phyloP scores from a whole-genome alignment of 345 rosid species.

The Citrus medica region DNA sequence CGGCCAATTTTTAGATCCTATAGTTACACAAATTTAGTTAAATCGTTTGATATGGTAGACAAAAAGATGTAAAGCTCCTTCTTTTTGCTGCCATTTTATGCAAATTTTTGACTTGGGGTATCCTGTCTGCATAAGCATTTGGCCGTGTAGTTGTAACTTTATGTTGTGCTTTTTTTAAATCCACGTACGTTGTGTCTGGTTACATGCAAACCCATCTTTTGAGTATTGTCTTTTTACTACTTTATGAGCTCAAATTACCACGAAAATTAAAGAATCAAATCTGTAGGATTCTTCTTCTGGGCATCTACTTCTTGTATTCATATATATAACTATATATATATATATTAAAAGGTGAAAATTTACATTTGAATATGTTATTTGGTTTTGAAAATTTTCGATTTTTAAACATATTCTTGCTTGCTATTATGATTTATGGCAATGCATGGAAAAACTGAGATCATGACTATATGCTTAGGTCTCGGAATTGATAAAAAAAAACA shows the following conservation, averaged over 20 bases:
- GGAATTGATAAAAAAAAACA: not conserved
- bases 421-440: not conserved
- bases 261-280: slow-evolving; percentile 7
- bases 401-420: not conserved
- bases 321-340: too few species aligned
- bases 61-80: not conserved
- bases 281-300: not conserved
- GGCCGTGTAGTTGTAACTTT: not conserved
- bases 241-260: slow-evolving; percentile 31
- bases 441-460: not conserved
- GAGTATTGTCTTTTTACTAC: slow-evolving; percentile 31
- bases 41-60: not conserved
- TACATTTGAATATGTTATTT: too few species aligned
- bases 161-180: slow-evolving; percentile 20
- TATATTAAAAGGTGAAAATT: too few species aligned
- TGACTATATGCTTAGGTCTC: not conserved
- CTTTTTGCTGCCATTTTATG: not conserved
- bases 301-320: too few species aligned
- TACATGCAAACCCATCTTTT: slow-evolving; percentile 50
- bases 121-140: slow-evolving; percentile 6
- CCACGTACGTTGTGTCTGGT: slow-evolving; percentile 39
- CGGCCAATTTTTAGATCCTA: not conserved
- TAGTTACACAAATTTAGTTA: not conserved
- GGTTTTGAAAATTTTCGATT: too few species aligned
- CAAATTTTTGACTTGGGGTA: not conserved